These are phyloP conservation scores for Acacia acuminata DNA, from an alignment of 306 rosid species.

Conservation along the genomic window DNA sequence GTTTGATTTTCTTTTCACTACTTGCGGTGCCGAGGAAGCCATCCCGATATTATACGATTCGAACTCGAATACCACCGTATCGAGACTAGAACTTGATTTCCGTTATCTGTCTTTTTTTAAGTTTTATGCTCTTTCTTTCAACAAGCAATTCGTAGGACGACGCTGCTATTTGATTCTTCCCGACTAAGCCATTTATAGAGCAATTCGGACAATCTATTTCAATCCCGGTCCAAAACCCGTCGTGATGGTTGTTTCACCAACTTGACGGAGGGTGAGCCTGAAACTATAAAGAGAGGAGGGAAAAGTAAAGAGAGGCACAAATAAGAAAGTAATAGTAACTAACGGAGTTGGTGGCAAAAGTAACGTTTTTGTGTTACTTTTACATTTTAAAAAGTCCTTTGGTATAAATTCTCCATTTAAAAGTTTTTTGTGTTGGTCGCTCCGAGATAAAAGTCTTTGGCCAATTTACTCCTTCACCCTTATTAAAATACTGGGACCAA, in stretches of 20 bases:
- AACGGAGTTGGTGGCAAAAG: too few species aligned
- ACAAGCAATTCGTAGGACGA: background rate
- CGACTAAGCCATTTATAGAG: background rate
- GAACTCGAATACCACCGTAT: slow-evolving; percentile 2
- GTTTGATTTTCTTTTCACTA: background rate
- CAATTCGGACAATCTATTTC: background rate
- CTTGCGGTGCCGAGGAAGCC: slow-evolving; percentile 64
- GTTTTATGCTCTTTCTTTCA: background rate
- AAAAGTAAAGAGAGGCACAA: too few species aligned
- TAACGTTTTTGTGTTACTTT: too few species aligned
- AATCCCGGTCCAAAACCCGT: background rate
- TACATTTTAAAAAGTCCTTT: too few species aligned
- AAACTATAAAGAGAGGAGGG: too few species aligned
- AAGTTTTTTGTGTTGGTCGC: too few species aligned
- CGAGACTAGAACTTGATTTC: slow-evolving; percentile 25
- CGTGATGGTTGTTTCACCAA: background rate
- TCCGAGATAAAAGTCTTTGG: too few species aligned
- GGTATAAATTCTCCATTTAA: too few species aligned
- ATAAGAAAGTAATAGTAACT: too few species aligned
- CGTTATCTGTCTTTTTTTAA: background rate
- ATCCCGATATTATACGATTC: slow-evolving; percentile 48
- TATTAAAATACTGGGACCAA: too few species aligned
- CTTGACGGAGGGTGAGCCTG: too few species aligned
- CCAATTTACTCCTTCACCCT: too few species aligned
- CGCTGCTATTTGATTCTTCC: background rate